Evolutionary conservation across 169 alveolate genomes (phyloP).

Genomic region (Eimeria praecox): DNA sequence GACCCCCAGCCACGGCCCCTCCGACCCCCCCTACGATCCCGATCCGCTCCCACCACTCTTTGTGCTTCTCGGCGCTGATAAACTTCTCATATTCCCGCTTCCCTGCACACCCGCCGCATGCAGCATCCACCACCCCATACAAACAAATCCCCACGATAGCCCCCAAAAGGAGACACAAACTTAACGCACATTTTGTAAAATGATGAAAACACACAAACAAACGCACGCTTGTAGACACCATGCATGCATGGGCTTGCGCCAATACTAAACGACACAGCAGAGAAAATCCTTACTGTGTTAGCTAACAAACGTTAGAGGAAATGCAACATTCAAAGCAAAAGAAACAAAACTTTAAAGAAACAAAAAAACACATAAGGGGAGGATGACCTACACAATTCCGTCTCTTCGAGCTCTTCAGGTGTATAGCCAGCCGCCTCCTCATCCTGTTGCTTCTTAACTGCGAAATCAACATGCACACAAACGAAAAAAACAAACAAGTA

Average conservation of each 20-base stretch:
- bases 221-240: not conserved
- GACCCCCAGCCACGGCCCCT: constrained; percentile 10
- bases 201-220: not conserved
- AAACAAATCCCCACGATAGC: too few species aligned
- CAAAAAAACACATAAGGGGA: not conserved
- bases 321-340: too few species aligned
- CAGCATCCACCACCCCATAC: not conserved
- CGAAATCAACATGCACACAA: not conserved
- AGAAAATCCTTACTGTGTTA: not conserved
- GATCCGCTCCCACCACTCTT: constrained; percentile 61
- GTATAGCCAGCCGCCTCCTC: constrained; percentile 39
- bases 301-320: not conserved
- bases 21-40: constrained; percentile 40
- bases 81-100: constrained; percentile 29
- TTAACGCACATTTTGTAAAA: too few species aligned
- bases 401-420: constrained; percentile 52
- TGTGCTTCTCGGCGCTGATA: constrained; percentile 12
- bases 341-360: not conserved
- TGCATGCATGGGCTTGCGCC: not conserved
- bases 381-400: constrained; percentile 45
- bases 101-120: not conserved
- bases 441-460: constrained; percentile 55
- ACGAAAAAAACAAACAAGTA: not conserved
- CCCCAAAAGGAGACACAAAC: too few species aligned
- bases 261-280: not conserved